A percentile compares a stretch with the other conserved stretches of the same genome.
Conservation (phyloP, 2,329 filamentous ascomycete genomes). For the Xylariaceae sp. region DNA sequence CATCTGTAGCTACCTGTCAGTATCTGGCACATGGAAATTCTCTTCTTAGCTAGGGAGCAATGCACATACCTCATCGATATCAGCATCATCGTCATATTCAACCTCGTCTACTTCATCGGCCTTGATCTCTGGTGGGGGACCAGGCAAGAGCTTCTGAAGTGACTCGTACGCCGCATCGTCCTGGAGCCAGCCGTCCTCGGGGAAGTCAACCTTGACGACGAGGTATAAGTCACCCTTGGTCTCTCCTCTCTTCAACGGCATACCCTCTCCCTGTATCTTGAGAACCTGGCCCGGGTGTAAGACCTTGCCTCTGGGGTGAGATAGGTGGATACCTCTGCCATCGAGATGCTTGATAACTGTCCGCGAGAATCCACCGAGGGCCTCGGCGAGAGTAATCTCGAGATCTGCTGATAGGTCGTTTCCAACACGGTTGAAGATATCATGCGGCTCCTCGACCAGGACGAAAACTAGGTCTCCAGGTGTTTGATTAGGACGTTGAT, state of each 20-base stretch:
- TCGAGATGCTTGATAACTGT: slow-evolving; percentile 91
- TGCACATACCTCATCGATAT: slow-evolving; percentile 68
- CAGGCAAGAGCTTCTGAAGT: slow-evolving; percentile 72
- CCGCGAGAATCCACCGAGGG: slow-evolving; percentile 82
- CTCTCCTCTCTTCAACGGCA: slow-evolving; percentile 88
- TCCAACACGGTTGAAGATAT: slow-evolving; percentile 76
- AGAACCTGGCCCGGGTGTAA: slow-evolving; percentile 79
- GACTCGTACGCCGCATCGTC: slow-evolving; percentile 67
- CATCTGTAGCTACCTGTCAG: slow-evolving; percentile 46
- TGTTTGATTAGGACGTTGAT: slow-evolving; percentile 82
- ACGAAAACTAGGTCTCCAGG: slow-evolving; percentile 93
- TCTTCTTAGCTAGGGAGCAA: neutral
- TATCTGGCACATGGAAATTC: neutral
- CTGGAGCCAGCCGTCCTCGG: slow-evolving; percentile 77
- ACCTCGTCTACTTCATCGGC: slow-evolving; percentile 82
- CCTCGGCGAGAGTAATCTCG: slow-evolving; percentile 75
- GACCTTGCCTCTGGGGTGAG: slow-evolving; percentile 76
- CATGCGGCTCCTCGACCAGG: slow-evolving; percentile 75
- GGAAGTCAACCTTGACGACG: slow-evolving; percentile 81
- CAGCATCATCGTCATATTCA: slow-evolving; percentile 75
- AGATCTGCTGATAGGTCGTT: slow-evolving; percentile 80
- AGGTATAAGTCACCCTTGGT: slow-evolving; percentile 83
- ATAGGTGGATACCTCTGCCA: slow-evolving; percentile 80
- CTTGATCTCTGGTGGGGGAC: slow-evolving; percentile 55
- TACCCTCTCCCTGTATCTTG: slow-evolving; percentile 84